phyloP scores from a whole-genome alignment of 208 protist species.

The Endotrypanum monterogeii region DNA sequence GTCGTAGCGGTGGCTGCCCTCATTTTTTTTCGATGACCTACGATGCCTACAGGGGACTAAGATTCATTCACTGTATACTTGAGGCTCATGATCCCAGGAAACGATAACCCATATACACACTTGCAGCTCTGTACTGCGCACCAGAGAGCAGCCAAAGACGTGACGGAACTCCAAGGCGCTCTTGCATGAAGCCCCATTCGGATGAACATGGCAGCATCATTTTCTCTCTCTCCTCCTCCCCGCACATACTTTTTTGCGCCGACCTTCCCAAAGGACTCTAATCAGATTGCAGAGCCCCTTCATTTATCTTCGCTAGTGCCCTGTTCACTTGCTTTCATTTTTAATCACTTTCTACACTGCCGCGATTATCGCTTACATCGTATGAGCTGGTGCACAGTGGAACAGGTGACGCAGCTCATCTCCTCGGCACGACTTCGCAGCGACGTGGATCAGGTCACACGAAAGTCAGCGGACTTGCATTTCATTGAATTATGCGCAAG shows the following conservation, averaged over 20 bases:
- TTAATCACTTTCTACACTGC: neutral
- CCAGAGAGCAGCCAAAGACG: neutral
- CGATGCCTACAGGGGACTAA: neutral
- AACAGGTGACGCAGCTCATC: constrained; percentile 38
- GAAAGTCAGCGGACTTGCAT: constrained; percentile 36
- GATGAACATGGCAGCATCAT: neutral
- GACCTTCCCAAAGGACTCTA: neutral
- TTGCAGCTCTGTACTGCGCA: neutral
- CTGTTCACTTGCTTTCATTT: neutral
- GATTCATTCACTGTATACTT: too few relatives aligned
- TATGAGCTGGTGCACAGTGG: constrained; percentile 52
- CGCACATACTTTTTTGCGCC: neutral
- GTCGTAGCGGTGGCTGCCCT: neutral
- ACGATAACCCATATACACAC: neutral
- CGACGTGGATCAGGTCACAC: constrained; percentile 29
- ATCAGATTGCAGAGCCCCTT: neutral
- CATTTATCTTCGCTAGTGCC: neutral
- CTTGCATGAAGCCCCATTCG: too few relatives aligned
- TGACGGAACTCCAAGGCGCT: too few relatives aligned
- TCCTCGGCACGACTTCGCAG: constrained; percentile 28
- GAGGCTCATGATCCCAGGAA: neutral
- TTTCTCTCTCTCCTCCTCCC: too few relatives aligned
- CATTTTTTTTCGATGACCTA: neutral
- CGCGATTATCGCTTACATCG: too few relatives aligned
- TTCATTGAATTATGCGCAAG: constrained; percentile 39